Percentiles rank a stretch among this genome's conserved stretches.
These are phyloP conservation scores for Ustilago hordei DNA, from an alignment of 1,284 basidiomycete genomes.

Conservation along the genomic window DNA sequence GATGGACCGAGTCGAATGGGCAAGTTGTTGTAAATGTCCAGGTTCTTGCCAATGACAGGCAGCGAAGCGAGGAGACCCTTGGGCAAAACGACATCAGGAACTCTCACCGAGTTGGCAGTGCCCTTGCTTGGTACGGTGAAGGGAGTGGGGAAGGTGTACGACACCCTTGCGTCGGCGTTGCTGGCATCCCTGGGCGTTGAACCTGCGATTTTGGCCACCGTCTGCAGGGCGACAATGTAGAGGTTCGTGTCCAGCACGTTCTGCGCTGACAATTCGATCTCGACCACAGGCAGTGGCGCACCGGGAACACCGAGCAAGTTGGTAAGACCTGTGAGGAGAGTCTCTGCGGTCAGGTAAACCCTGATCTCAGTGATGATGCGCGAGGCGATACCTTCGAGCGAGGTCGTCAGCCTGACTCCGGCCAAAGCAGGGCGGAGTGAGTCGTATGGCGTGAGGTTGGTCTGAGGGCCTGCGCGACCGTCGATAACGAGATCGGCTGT, in stretches of 20 bases:
- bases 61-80: constrained; percentile 54
- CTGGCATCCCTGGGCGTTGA: constrained; percentile 22
- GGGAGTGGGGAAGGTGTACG: constrained; percentile 48
- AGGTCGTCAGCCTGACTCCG: constrained; percentile 74
- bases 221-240: constrained; percentile 44
- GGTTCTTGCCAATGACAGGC: constrained; percentile 42
- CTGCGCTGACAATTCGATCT: constrained; percentile 39
- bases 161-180: constrained; percentile 36
- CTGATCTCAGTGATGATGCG: constrained; percentile 55
- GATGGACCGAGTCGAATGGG: constrained; percentile 38
- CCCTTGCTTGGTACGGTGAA: constrained; percentile 23
- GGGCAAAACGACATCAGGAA: constrained; percentile 50
- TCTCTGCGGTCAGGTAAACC: constrained; percentile 46
- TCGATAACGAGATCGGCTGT: constrained; percentile 34
- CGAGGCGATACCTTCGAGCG: constrained; percentile 72
- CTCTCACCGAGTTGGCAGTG: constrained; percentile 23
- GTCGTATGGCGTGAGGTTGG: constrained; percentile 75
- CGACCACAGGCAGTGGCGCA: constrained; percentile 22
- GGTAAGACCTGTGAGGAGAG: constrained; percentile 33
- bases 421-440: constrained; percentile 76
- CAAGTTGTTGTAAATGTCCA: constrained; percentile 55
- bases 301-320: constrained; percentile 22
- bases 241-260: constrained; percentile 45
- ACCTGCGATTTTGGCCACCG: constrained; percentile 35
- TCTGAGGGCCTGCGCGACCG: constrained; percentile 39